Evolutionary conservation across 2,329 filamentous ascomycete genomes (phyloP), one percentile per base, ranked within the genome.

Genomic region (Ceratocystis alfenasii): DNA sequence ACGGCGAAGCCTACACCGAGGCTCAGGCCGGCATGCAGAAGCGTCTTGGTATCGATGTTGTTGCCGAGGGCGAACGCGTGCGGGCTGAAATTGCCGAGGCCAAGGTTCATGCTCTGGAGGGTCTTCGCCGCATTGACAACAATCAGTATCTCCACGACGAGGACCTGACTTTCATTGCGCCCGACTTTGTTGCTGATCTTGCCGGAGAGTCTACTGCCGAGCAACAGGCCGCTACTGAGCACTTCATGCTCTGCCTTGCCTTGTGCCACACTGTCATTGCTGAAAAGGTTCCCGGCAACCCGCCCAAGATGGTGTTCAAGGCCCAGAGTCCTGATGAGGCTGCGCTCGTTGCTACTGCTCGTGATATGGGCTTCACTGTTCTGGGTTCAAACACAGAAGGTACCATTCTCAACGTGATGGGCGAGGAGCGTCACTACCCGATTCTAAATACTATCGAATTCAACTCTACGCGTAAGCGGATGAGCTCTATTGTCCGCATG

Each of bases 261-360:
- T 83, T 99, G n/a, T 99, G 94, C 72, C 94, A 99, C 74, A 95
- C 91, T 0, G 94, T 99, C 68, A 93, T 99, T 68, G 88, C 93
- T 0, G 94, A 99, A 74, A 87, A 87, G 69, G 85, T 87, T 0
- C 90, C 92, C 0, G 93, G 92, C n/a, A 90, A 97, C 70, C 88
- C 87, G 36, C 93, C 94, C 0, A 89, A 83, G 74, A 94, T 99
- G 72, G 83, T 92, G 33, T 99, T 96, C 81, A 97, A 95, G 77
- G 94, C 94, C 0, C 94, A 99, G 73, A 97, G 92, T 50, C 94
- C 94, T 0, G 94, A 99, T 72, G 94, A 99, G 76, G 91, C 94
- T 65, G 94, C 94, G 12, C 80, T 99, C 15, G 94, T 99, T 6
- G 85, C 92, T 20, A 97, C 95, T 30, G 94, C 95, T 68, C 88